A percentile compares a stretch with the other conserved stretches of the same genome.
phyloP scores from a whole-genome alignment of 1,284 basidiomycete species.

The Sanghuangporus sanghuang region DNA sequence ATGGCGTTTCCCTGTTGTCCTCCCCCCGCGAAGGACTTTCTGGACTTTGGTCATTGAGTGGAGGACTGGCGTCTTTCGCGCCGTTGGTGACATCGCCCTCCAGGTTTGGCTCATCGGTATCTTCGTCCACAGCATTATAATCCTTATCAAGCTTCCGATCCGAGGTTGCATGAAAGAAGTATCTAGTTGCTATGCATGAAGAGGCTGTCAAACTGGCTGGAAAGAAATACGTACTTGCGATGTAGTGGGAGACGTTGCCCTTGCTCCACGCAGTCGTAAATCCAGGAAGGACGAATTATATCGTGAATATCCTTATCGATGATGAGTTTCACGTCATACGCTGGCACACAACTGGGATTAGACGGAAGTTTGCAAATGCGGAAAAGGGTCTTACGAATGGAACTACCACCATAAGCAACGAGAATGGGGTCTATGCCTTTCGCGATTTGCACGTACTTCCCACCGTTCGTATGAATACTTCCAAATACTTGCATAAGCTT shows the following conservation, averaged over 20 bases:
- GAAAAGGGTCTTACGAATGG: constrained; percentile 40
- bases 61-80: not conserved
- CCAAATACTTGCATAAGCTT: too few relatives aligned
- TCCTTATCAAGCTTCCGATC: constrained; percentile 26
- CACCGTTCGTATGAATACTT: constrained; percentile 77
- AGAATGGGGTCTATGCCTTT: constrained; percentile 38
- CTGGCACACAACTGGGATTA: constrained; percentile 29
- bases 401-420: constrained; percentile 62
- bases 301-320: constrained; percentile 62
- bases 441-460: constrained; percentile 62
- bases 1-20: not conserved
- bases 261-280: constrained; percentile 68
- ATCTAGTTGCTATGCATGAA: constrained; percentile 35
- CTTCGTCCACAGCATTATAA: constrained; percentile 19
- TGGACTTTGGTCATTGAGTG: not conserved
- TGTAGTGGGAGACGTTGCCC: constrained; percentile 52
- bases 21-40: constrained; percentile 20
- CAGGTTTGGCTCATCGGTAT: constrained; percentile 26
- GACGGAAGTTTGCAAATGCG: not conserved
- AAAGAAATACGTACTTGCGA: constrained; percentile 48
- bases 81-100: not conserved
- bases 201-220: not conserved
- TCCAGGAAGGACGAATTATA: constrained; percentile 77
- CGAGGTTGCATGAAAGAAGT: constrained; percentile 67
- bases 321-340: constrained; percentile 61